phyloP scores from a whole-genome alignment of 2,329 filamentous ascomycete genomes.

The Monilinia fructigena region DNA sequence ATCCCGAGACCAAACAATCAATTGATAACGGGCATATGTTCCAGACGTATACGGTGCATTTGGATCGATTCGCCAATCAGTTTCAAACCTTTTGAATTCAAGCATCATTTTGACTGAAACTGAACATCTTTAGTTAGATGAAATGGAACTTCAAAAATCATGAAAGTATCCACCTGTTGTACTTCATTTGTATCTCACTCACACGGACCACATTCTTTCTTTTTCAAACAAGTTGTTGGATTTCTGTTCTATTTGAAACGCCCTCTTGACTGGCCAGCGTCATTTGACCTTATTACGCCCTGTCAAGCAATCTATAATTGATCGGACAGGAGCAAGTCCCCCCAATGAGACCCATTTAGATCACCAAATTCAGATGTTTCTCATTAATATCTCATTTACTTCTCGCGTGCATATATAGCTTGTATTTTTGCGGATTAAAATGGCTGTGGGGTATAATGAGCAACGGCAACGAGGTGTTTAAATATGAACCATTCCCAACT shows the following conservation, averaged over 20 bases:
- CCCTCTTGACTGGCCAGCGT: conserved; percentile 12
- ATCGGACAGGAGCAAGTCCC: neutral
- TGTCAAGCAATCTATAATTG: neutral
- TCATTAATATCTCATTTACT: conserved; percentile 4
- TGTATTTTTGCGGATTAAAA: neutral
- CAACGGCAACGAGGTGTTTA: neutral
- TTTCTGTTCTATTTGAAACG: conserved; percentile 7
- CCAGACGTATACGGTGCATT: no score
- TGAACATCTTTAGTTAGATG: no score
- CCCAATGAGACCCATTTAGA: neutral
- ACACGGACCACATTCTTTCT: neutral
- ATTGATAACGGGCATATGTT: no score
- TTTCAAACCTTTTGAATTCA: no score
- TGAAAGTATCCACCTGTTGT: no score
- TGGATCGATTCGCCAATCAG: no score
- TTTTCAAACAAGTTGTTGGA: neutral
- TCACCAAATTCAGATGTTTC: neutral
- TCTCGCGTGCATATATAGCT: neutral
- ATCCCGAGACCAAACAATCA: no score
- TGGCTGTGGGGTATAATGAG: neutral
- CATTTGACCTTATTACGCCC: neutral
- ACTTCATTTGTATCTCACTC: neutral
- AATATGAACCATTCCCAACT: neutral
- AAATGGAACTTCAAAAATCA: no score
- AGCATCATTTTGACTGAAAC: no score